A percentile compares a stretch with the other conserved stretches of the same genome.
phyloP scores from a whole-genome alignment of 1,284 basidiomycete genomes.

The Sanghuangporus weigelae region DNA sequence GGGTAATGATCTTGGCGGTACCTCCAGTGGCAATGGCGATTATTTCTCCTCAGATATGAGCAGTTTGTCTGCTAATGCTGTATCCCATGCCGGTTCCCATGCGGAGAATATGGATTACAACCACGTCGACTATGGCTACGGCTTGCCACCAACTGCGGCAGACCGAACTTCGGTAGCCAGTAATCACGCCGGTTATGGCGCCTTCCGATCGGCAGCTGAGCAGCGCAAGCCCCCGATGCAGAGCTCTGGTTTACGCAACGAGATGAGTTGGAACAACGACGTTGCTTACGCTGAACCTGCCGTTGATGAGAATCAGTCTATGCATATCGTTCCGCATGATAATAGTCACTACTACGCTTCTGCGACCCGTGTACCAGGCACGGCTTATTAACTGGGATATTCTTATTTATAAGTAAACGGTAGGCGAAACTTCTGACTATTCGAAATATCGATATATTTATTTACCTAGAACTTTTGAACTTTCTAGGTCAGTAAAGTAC shows the following conservation, averaged over 20 bases:
- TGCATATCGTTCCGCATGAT: conserved; percentile 5
- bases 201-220: conserved; percentile 3
- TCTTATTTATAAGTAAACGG: neutral
- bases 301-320: conserved; percentile 13
- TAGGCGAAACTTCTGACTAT: neutral
- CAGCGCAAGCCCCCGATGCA: conserved; percentile 8
- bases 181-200: conserved; percentile 15
- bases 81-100: neutral
- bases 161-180: conserved; percentile 12
- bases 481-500: neutral
- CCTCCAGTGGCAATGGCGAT: neutral
- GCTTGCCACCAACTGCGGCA: neutral
- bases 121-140: conserved; percentile 8
- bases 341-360: conserved; percentile 3
- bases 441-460: neutral
- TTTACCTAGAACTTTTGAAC: neutral
- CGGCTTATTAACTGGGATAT: neutral
- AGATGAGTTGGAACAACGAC: conserved; percentile 1
- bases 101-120: neutral
- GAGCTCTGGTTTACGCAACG: conserved; percentile 8
- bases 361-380: neutral
- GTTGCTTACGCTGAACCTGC: conserved; percentile 13
- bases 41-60: conserved; percentile 6
- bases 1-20: neutral
- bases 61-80: conserved; percentile 6